A percentile compares a stretch with the other conserved stretches of the same genome.
phyloP scores from a whole-genome alignment of 306 rosid species.

The Citrullus mucosospermus region DNA sequence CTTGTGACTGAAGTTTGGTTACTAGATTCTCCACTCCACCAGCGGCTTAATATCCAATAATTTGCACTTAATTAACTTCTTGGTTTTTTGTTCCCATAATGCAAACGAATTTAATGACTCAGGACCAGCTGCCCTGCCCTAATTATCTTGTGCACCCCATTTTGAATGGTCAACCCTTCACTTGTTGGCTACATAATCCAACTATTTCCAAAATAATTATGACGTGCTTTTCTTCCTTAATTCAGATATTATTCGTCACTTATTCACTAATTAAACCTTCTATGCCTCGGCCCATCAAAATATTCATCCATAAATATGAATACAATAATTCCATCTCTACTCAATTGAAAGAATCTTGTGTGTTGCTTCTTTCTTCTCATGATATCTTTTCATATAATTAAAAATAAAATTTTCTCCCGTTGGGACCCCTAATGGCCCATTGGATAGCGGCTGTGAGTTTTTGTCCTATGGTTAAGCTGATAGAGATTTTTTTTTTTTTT shows the following conservation, averaged over 20 bases:
- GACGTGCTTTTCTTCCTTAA: neutral
- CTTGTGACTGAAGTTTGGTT: constrained; percentile 2
- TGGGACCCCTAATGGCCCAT: neutral
- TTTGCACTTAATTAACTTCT: neutral
- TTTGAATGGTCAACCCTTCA: neutral
- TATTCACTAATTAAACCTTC: neutral
- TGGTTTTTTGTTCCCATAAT: constrained; percentile 2
- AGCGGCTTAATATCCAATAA: neutral
- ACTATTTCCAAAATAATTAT: neutral
- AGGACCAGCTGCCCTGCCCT: neutral
- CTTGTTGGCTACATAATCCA: neutral
- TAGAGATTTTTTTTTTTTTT: neutral
- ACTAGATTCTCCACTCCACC: constrained; percentile 1
- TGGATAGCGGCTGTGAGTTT: neutral
- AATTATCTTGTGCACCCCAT: neutral
- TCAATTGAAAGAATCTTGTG: neutral
- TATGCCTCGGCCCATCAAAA: neutral
- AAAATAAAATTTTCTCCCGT: neutral
- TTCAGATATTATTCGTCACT: neutral
- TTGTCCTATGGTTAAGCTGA: constrained; percentile 5
- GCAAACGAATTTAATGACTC: neutral
- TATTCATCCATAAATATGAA: neutral
- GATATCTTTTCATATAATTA: neutral
- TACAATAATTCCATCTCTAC: neutral
- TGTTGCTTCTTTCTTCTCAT: neutral